A percentile compares a stretch with the other conserved stretches of the same genome.
Conservation (phyloP, 129 eudicot species). For the Calendula officinalis region DNA sequence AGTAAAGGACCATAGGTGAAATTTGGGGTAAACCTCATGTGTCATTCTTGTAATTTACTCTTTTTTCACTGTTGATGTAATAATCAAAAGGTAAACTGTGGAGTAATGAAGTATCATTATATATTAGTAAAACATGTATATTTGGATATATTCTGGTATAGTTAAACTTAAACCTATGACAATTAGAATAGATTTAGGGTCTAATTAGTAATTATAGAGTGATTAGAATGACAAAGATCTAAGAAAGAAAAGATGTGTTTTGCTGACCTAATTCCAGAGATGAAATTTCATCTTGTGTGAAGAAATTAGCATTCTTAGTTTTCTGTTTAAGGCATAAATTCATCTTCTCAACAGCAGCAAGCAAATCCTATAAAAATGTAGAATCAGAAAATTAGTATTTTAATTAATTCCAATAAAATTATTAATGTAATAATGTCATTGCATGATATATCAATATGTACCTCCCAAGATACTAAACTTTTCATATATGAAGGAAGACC, state of each 20-base stretch:
- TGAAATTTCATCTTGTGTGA: slow-evolving; percentile 71
- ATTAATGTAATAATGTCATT: not conserved
- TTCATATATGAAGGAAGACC: slow-evolving; percentile 77
- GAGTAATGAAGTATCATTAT: too few species aligned
- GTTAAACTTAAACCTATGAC: too few species aligned
- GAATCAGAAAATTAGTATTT: not conserved
- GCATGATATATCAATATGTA: not conserved
- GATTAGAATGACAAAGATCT: not conserved
- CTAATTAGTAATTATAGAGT: not conserved
- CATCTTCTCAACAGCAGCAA: slow-evolving; percentile 75
- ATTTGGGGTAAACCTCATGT: too few species aligned
- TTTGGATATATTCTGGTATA: too few species aligned
- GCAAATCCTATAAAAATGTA: slow-evolving; percentile 50
- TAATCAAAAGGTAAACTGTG: too few species aligned
- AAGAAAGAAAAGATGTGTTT: slow-evolving; percentile 1
- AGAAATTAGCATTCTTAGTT: slow-evolving; percentile 35
- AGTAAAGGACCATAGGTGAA: too few species aligned
- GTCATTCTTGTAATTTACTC: too few species aligned
- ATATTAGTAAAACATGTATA: too few species aligned
- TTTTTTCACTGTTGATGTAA: too few species aligned
- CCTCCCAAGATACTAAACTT: slow-evolving; percentile 84
- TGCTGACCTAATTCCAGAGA: slow-evolving; percentile 58
- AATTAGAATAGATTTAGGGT: not conserved
- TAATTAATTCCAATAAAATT: not conserved
- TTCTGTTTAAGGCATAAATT: slow-evolving; percentile 49